These are phyloP conservation scores for Spathaspora hagerdaliae DNA, from an alignment of 805 yeast genomes.

Conservation along the genomic window DNA sequence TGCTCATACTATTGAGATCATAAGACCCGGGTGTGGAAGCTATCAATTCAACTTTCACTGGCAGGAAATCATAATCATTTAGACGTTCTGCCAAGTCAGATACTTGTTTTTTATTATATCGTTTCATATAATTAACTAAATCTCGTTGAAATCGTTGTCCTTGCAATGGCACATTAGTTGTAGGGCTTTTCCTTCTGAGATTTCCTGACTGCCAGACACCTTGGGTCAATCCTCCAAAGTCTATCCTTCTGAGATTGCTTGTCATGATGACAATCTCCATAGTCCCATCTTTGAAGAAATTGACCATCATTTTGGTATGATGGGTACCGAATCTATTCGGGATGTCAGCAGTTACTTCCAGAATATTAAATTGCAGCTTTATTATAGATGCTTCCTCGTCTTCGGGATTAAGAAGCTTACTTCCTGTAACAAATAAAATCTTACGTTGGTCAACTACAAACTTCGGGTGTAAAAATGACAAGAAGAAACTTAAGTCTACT, in stretches of 20 bases:
- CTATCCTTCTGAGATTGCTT: slow-evolving; percentile 52
- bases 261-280: slow-evolving; percentile 56
- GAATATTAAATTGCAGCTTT: slow-evolving; percentile 17
- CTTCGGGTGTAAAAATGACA: slow-evolving; percentile 26
- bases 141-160: slow-evolving; percentile 40
- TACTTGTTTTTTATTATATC: slow-evolving; percentile 33
- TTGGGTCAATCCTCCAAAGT: slow-evolving; percentile 57
- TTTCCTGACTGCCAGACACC: slow-evolving; percentile 62
- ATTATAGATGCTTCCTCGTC: slow-evolving; percentile 11
- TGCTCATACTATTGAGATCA: slow-evolving; percentile 7
- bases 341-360: slow-evolving; percentile 28
- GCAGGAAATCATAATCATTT: slow-evolving; percentile 38
- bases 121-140: slow-evolving; percentile 40
- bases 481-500: slow-evolving; percentile 38
- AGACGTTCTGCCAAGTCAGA: slow-evolving; percentile 24
- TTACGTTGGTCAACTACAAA: slow-evolving; percentile 13
- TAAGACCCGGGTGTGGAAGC: slow-evolving; percentile 52
- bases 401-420: slow-evolving; percentile 10
- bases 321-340: slow-evolving; percentile 43
- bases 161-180: not conserved
- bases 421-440: slow-evolving; percentile 30
- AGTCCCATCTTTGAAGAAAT: slow-evolving; percentile 43
- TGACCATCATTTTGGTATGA: slow-evolving; percentile 67
- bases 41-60: slow-evolving; percentile 49
- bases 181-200: slow-evolving; percentile 9